phyloP scores from a whole-genome alignment of 441 rosid species.

The Hypseocharis bilobata region DNA sequence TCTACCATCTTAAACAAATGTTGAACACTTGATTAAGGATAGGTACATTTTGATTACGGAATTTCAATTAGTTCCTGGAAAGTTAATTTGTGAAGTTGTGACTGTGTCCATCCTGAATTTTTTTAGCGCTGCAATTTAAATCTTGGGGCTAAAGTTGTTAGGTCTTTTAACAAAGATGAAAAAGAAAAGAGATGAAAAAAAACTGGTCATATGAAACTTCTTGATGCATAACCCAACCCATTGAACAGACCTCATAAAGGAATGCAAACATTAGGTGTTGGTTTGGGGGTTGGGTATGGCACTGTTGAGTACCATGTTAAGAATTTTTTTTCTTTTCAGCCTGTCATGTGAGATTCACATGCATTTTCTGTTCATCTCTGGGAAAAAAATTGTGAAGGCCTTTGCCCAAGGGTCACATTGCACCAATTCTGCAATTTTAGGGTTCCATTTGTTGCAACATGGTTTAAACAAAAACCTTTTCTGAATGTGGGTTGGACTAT shows the following conservation, averaged over 20 bases:
- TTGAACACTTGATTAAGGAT: neutral
- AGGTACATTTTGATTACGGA: neutral
- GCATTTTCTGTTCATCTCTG: neutral
- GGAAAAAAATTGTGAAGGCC: neutral
- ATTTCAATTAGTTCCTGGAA: too few species aligned
- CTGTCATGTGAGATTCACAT: neutral
- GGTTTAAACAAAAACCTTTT: neutral
- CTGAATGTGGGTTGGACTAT: neutral
- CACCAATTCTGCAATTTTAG: neutral
- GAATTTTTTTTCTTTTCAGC: neutral
- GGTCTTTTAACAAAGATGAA: too few species aligned
- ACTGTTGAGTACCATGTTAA: neutral
- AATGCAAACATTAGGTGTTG: neutral
- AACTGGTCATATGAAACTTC: too few species aligned
- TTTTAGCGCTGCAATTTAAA: neutral
- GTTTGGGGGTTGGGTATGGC: neutral
- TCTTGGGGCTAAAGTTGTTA: too few species aligned
- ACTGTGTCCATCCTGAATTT: neutral
- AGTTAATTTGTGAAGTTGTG: neutral
- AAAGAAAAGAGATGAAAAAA: too few species aligned
- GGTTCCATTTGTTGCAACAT: neutral
- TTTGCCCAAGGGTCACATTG: neutral
- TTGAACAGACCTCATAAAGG: too few species aligned
- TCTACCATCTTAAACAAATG: neutral
- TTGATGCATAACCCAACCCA: too few species aligned